phyloP scores from a whole-genome alignment of 345 rosid genomes.

The Salix viminalis region DNA sequence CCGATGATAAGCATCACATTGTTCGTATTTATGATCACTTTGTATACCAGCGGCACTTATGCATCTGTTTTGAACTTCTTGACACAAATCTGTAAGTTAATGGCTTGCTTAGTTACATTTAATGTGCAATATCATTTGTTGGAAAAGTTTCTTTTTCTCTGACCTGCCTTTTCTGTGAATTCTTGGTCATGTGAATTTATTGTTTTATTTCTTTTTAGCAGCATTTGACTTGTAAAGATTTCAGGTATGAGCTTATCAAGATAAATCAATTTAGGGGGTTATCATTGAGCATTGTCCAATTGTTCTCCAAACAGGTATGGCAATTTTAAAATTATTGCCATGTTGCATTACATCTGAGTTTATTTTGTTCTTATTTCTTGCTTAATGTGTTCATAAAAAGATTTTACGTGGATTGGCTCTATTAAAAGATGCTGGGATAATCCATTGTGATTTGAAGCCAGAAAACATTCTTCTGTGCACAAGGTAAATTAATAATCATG shows the following conservation, averaged over 20 bases:
- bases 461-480: conserved; percentile 93
- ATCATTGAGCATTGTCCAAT: conserved; percentile 89
- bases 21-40: conserved; percentile 97
- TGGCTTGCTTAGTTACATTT: neutral
- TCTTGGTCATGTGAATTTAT: neutral
- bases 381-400: conserved; percentile 33
- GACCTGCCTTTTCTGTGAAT: neutral
- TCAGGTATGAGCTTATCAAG: conserved; percentile 97
- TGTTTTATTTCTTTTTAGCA: conserved; percentile 15
- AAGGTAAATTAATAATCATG: conserved; percentile 50
- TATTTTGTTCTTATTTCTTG: conserved; percentile 10
- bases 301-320: conserved; percentile 92
- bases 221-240: conserved; percentile 30
- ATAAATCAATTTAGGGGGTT: conserved; percentile 88
- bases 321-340: conserved; percentile 2
- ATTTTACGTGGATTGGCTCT: conserved; percentile 84
- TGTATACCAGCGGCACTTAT: conserved; percentile 74
- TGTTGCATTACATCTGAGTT: conserved; percentile 8
- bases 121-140: conserved; percentile 5
- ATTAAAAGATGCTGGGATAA: conserved; percentile 91
- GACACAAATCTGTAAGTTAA: conserved; percentile 88
- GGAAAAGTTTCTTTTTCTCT: conserved; percentile 3
- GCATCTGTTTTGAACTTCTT: conserved; percentile 95
- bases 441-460: conserved; percentile 98
- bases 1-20: conserved; percentile 95